Percentiles rank a stretch among this genome's conserved stretches.
These are phyloP conservation scores for Symbiodinium natans DNA, from an alignment of 73 alveolate species.

Conservation along the genomic window DNA sequence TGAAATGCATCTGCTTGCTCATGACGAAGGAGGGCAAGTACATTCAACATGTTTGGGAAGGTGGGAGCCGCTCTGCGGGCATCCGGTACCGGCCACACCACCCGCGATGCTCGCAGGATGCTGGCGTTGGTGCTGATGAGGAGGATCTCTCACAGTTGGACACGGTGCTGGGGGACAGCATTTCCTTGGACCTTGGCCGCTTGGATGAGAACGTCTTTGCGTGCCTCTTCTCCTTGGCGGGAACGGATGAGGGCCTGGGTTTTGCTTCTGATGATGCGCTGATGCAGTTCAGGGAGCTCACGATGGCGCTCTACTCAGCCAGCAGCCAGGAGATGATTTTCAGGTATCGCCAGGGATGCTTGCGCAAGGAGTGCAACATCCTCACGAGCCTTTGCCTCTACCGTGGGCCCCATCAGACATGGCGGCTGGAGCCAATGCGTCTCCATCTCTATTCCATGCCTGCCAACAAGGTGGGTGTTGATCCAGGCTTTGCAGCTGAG, in stretches of 20 bases:
- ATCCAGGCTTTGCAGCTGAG: not conserved
- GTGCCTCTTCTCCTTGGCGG: not conserved
- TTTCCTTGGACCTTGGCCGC: not conserved
- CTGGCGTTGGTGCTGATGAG: not conserved
- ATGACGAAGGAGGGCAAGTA: constrained; percentile 13
- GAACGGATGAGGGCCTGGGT: not conserved
- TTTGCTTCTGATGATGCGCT: not conserved
- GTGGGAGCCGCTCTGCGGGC: not conserved
- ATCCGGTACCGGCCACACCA: not conserved
- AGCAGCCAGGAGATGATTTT: not conserved
- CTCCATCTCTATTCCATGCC: not conserved
- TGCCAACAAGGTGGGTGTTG: not conserved
- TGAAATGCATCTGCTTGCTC: not conserved
- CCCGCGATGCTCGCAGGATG: not conserved
- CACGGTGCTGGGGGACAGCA: not conserved
- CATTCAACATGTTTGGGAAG: not conserved
- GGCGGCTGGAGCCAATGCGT: constrained; percentile 82
- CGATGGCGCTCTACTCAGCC: not conserved
- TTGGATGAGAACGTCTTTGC: not conserved
- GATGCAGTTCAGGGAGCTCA: not conserved
- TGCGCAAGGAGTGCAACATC: constrained; percentile 25
- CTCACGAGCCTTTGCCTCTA: constrained; percentile 22
- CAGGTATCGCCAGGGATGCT: constrained; percentile 5
- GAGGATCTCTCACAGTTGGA: not conserved
- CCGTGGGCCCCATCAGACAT: constrained; percentile 30